Evolutionary conservation across 306 rosid species (phyloP).

Genomic region (Trifolium dubium): DNA sequence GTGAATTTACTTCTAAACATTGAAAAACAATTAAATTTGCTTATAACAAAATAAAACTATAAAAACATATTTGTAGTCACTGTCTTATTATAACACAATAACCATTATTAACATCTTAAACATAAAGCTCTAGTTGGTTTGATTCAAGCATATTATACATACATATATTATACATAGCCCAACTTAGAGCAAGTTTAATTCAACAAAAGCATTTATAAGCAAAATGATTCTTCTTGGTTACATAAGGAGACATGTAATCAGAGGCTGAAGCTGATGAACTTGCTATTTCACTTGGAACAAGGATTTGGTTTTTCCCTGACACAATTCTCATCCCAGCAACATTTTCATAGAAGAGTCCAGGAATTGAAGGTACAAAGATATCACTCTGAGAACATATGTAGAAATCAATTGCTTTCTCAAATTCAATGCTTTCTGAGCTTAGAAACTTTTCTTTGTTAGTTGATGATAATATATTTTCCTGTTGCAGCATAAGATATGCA

Average conservation of each 20-base stretch:
- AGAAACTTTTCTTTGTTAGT: slow-evolving; percentile 38
- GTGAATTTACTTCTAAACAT: not conserved
- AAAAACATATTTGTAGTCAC: not conserved
- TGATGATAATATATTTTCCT: slow-evolving; percentile 46
- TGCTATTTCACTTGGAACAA: slow-evolving; percentile 42
- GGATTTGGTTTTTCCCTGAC: slow-evolving; percentile 46
- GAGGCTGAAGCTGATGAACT: slow-evolving; percentile 33
- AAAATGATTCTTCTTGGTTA: slow-evolving; percentile 46
- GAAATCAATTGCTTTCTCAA: slow-evolving; percentile 47
- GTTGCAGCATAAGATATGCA: slow-evolving; percentile 9
- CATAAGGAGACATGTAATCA: slow-evolving; percentile 44
- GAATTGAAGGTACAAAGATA: slow-evolving; percentile 42
- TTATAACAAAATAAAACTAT: not conserved
- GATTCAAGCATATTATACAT: not conserved
- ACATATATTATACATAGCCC: not conserved
- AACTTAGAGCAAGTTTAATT: not conserved
- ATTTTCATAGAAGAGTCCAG: slow-evolving; percentile 41
- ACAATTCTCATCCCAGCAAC: slow-evolving; percentile 55
- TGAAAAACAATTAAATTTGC: not conserved
- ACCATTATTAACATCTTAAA: not conserved
- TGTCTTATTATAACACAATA: slow-evolving; percentile 9
- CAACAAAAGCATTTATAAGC: slow-evolving; percentile 51
- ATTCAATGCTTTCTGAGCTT: slow-evolving; percentile 32
- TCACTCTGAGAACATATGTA: slow-evolving; percentile 49
- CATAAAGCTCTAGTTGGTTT: slow-evolving; percentile 29